Conservation (phyloP, 352 stramenopile species). For the Phytophthora pinifolia region DNA sequence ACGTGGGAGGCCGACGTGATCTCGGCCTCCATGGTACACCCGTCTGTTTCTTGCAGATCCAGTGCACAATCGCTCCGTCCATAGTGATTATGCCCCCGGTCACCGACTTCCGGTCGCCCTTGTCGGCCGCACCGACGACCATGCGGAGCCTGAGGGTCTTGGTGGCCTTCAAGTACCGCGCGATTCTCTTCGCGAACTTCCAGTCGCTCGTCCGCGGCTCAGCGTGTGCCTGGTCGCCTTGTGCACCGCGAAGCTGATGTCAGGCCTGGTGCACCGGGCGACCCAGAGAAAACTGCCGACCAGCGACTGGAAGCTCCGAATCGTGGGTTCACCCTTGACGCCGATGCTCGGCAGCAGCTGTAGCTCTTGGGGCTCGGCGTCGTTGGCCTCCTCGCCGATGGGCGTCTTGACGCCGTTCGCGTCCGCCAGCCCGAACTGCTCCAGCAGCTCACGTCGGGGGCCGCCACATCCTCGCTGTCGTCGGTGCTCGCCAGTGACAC, state of each 20-base stretch:
- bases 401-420: slow-evolving; percentile 20
- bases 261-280: slow-evolving; percentile 24
- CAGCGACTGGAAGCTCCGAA: slow-evolving; percentile 33
- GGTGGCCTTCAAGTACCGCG: slow-evolving; percentile 22
- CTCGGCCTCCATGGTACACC: slow-evolving; percentile 19
- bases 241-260: slow-evolving; percentile 29
- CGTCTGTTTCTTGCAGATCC: slow-evolving; percentile 16
- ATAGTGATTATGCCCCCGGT: slow-evolving; percentile 9
- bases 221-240: slow-evolving; percentile 6
- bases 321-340: slow-evolving; percentile 5
- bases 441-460: slow-evolving; percentile 13
- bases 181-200: slow-evolving; percentile 17
- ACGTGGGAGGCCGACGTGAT: slow-evolving; percentile 9
- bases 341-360: neutral
- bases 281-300: slow-evolving; percentile 33
- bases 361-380: neutral
- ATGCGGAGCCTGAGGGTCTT: slow-evolving; percentile 13
- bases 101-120: slow-evolving; percentile 23
- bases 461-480: neutral
- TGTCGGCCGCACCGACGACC: slow-evolving; percentile 1
- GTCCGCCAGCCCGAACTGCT: slow-evolving; percentile 17
- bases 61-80: slow-evolving; percentile 11
- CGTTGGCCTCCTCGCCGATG: too few relatives aligned
- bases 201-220: slow-evolving; percentile 7
- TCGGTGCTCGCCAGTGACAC: neutral